Base-by-base conservation (phyloP, 2,329 filamentous ascomycete genomes). In the Colletotrichum sp. region DNA sequence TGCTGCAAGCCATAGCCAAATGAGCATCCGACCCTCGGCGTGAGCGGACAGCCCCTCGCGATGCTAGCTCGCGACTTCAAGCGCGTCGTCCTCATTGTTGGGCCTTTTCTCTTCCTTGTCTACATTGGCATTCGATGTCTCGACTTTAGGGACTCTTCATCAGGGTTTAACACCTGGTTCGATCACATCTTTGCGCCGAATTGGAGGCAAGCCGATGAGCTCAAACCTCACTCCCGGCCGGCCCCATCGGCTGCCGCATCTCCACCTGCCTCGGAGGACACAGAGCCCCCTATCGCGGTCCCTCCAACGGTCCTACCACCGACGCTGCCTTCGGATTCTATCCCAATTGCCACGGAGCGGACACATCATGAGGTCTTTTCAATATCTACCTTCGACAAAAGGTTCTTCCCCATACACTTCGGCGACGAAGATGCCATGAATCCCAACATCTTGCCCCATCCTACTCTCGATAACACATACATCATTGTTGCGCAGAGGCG, bases 391-490 rank as follows among this genome's bases (percentile, higher is more conserved):
- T 64, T 75, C 2, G 83, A 90, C 77, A 82, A 80, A 38, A 86
- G 84, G 36, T 92, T 86, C 83, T 91, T 91, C 77, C 76, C 78
- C 30, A 86, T 92, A 79, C 81, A 85, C 18, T 90, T 92, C 77
- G 85, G 83, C 13, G 81, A 81, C 38, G 78, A 84, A 8, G 71
- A 79, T 8, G 84, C 85, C 36, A 86, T 89, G 72, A 92, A 92
- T 75, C 90, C 91, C 18, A 92, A 89, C 81, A 87, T 92, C 77
- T 86, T 92, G 52, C 90, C 91, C 0, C 91, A 92, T 79, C 90
- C 90, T 4, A 82, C 79, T 2, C 79, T 84, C 8, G 81, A 84
- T 4, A 80, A 89, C 55, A 88, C 85, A 2, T 92, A 86, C 85
- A 86, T 89, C 75, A 84, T 92, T 28, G 85, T 90, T 6, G 89